Conservation (phyloP, 148 eudicot genomes). For the Silene conica region DNA sequence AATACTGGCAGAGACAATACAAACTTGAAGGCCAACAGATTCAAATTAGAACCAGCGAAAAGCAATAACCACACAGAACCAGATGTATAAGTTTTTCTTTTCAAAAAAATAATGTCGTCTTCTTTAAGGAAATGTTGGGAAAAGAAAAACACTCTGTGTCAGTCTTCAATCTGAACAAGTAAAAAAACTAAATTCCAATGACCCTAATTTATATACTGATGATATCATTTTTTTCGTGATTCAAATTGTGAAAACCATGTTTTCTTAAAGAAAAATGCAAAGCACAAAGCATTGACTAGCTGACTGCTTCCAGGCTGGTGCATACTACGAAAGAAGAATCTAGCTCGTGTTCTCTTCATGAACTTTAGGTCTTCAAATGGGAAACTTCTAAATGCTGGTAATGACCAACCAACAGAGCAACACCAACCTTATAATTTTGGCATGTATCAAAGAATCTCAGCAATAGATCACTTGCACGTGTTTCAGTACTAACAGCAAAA, state of each 20-base stretch:
- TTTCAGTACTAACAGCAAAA: constrained; percentile 90
- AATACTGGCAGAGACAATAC: not conserved
- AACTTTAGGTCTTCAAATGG: not conserved
- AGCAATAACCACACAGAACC: not conserved
- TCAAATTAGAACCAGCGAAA: not conserved
- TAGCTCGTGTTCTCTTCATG: not conserved
- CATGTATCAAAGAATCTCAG: constrained; percentile 93
- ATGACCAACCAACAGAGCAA: constrained; percentile 1
- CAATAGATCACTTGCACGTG: constrained; percentile 88
- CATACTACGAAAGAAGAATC: not conserved
- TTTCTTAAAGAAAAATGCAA: not conserved
- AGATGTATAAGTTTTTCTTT: too few relatives aligned
- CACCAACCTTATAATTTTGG: constrained; percentile 82
- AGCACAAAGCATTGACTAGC: constrained; percentile 1
- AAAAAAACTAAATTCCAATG: not conserved
- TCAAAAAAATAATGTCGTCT: too few relatives aligned
- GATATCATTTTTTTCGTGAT: not conserved
- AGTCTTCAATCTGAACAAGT: not conserved
- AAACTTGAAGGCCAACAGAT: constrained; percentile 2
- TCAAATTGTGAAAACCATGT: not conserved
- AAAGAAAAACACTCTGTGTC: not conserved
- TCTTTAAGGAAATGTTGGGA: not conserved
- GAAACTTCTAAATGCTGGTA: not conserved
- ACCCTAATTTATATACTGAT: not conserved
- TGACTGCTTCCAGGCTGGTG: not conserved